These are phyloP conservation scores for Fusarium sterilihyphosum DNA, from an alignment of 2,329 filamentous ascomycete species.

Conservation along the genomic window DNA sequence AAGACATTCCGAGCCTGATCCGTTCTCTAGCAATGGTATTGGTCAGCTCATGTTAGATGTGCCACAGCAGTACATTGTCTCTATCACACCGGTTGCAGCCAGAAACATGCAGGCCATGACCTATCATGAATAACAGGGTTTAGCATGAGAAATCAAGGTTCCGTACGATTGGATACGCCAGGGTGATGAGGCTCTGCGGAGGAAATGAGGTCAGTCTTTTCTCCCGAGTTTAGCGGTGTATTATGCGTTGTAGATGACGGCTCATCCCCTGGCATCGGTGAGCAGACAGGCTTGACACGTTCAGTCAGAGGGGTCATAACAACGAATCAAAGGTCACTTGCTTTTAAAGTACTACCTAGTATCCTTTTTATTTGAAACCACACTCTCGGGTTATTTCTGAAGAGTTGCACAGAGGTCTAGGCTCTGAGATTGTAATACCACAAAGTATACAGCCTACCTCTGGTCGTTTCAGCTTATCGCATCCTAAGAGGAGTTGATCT, in stretches of 20 bases:
- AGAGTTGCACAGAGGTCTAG: neutral
- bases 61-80: neutral
- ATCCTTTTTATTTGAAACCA: accelerated
- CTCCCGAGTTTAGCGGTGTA: neutral
- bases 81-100: neutral
- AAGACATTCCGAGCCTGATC: neutral
- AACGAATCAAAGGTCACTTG: neutral
- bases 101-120: neutral
- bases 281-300: neutral
- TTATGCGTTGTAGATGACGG: neutral
- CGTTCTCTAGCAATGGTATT: neutral
- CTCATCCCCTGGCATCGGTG: neutral
- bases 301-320: neutral
- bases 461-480: neutral
- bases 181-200: neutral
- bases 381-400: neutral
- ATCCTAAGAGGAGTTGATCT: too few species aligned
- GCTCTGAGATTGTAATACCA: neutral
- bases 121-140: accelerated
- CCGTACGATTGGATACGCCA: accelerated
- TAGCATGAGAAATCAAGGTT: neutral
- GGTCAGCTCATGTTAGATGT: neutral
- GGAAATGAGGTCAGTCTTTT: accelerated
- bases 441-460: neutral
- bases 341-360: accelerated